Base-by-base conservation (phyloP, 1,139 yeast species). In the Pichia sp. region DNA sequence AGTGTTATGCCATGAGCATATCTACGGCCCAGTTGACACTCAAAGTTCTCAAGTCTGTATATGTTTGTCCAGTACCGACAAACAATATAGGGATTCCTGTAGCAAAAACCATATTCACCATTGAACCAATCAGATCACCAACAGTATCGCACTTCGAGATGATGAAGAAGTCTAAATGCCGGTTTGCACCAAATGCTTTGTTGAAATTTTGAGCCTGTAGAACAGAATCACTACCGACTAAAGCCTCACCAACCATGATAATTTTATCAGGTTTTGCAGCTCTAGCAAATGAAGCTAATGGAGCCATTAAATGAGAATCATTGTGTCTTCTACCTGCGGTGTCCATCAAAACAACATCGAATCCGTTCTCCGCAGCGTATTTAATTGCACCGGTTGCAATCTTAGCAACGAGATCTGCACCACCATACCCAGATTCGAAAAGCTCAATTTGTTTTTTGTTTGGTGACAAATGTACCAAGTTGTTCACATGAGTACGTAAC, bases 311-410 rank as follows among this genome's bases (percentile, higher is more conserved):
- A 58, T 95, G 86, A 31, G 95, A 88, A 69, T 95, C 97, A 61
- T 95, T 90, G 67, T 95, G 99, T 53, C 99, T 84, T 73, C 99
- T 81, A 42, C 99, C 99, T 0, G 99, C 99, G 7, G 99, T 93
- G 72, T 93, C 99, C 76, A 93, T 89, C 59, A 93, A 75, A 8
- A 93, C 96, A 32, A 95, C 84, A 67, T 93, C 98, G 65, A 81
- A 93, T 15, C 79, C 75, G 51, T 81, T 76, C 53, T 80, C 78
- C 42, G 79, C 79, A 1, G 89, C 96, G 67, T 80, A 80, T 59
- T 86, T 85, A 49, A 93, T 89, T 0, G 99, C 97, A 72, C 87
- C 89, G 60, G 84, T 89, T n/a, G 99, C 99, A 52, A 95, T 90
- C 55, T 87, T 87, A 0, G 96, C 96, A 4, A 95, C 95, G 61